Conservation (phyloP, 805 yeast species). For the Ogataea haglerorum region DNA sequence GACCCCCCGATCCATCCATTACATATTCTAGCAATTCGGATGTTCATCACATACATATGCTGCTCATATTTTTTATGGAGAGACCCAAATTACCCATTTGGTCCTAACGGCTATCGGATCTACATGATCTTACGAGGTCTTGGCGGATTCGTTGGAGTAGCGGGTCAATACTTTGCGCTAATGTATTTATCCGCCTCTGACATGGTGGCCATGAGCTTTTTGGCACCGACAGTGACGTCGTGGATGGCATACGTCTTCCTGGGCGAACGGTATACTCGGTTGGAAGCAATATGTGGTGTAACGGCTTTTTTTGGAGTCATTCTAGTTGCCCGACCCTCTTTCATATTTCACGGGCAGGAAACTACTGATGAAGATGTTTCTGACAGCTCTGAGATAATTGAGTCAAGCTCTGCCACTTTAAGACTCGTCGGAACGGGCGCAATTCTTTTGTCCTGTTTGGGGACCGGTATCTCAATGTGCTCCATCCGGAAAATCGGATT, state of each 20-base stretch:
- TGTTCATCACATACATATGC: slow-evolving; percentile 64
- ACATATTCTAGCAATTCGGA: slow-evolving; percentile 74
- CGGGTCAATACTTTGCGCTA: slow-evolving; percentile 71
- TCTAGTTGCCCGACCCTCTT: slow-evolving; percentile 76
- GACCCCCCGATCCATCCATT: slow-evolving; percentile 66
- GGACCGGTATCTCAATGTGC: slow-evolving; percentile 68
- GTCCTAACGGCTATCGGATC: slow-evolving; percentile 56
- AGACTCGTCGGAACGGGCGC: slow-evolving; percentile 61
- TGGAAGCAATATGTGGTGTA: slow-evolving; percentile 68
- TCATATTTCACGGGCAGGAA: slow-evolving; percentile 40
- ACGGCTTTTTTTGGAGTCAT: slow-evolving; percentile 73
- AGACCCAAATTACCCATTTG: slow-evolving; percentile 64
- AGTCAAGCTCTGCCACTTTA: slow-evolving; percentile 47
- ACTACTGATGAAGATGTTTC: too few relatives aligned
- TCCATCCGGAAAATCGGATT: slow-evolving; percentile 72
- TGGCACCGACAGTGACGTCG: slow-evolving; percentile 75
- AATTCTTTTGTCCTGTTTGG: slow-evolving; percentile 64
- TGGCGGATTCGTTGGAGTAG: slow-evolving; percentile 78
- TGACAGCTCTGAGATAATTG: slow-evolving; percentile 28
- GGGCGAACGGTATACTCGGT: slow-evolving; percentile 59
- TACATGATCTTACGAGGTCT: slow-evolving; percentile 60
- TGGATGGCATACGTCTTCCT: slow-evolving; percentile 65
- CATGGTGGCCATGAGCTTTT: slow-evolving; percentile 74
- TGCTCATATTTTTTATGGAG: slow-evolving; percentile 41
- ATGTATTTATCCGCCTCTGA: slow-evolving; percentile 75